These are phyloP conservation scores for Biancaea sappan DNA, from an alignment of 306 rosid genomes.

Conservation along the genomic window DNA sequence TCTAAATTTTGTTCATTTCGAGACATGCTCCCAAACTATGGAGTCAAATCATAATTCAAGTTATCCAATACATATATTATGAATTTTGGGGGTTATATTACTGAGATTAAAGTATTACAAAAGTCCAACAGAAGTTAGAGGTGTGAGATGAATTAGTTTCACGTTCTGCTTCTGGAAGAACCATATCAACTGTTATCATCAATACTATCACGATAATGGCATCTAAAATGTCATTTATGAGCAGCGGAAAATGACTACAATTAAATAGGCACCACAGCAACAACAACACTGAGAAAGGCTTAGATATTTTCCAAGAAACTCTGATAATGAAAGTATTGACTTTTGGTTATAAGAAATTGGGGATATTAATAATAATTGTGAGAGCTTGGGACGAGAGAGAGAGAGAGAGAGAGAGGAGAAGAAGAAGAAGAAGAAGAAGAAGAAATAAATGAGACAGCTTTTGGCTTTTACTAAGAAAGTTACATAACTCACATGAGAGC, in stretches of 20 bases:
- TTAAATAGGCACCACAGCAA: too few relatives aligned
- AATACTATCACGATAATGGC: not conserved
- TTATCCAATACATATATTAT: too few relatives aligned
- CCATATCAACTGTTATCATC: not conserved
- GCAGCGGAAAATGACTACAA: not conserved
- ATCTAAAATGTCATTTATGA: not conserved
- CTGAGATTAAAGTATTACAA: too few relatives aligned
- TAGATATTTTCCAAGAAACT: not conserved
- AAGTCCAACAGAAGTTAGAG: too few relatives aligned
- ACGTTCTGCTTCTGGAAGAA: too few relatives aligned
- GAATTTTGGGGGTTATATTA: too few relatives aligned
- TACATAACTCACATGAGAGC: not conserved
- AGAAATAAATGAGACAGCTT: conserved; percentile 4
- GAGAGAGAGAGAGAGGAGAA: not conserved
- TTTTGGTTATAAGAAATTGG: not conserved
- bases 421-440: conserved; percentile 2
- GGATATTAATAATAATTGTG: not conserved
- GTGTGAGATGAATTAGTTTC: not conserved
- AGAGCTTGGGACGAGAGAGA: conserved; percentile 13
- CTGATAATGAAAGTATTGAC: not conserved
- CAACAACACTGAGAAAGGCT: too few relatives aligned
- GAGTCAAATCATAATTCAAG: too few relatives aligned
- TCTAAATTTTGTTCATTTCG: too few relatives aligned
- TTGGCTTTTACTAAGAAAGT: conserved; percentile 36
- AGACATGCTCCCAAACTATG: too few relatives aligned